Percentiles rank a stretch among this genome's conserved stretches.
phyloP scores from a whole-genome alignment of 2,329 filamentous ascomycete species.

The Aureobasidium sp. region DNA sequence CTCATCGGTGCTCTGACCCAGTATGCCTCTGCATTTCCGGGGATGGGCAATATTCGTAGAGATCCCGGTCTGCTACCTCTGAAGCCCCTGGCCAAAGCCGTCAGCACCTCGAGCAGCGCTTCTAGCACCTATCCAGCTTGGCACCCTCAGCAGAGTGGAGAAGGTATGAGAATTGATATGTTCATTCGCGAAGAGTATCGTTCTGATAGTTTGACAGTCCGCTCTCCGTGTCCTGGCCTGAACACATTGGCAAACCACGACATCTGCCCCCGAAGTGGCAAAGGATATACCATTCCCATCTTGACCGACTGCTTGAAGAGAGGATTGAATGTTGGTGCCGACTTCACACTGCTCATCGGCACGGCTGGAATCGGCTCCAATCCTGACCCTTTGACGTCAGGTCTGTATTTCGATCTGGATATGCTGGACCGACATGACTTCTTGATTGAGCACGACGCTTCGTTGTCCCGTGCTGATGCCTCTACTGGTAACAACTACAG shows the following conservation, averaged over 20 bases:
- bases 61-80: not conserved
- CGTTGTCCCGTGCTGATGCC: conserved; percentile 28
- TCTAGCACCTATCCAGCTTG: conserved; percentile 6
- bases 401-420: conserved; percentile 15
- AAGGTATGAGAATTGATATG: not conserved
- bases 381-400: conserved; percentile 5
- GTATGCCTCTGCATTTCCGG: conserved; percentile 8
- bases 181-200: not conserved
- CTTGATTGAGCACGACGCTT: conserved; percentile 33
- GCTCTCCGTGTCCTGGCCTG: conserved; percentile 11
- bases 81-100: not conserved
- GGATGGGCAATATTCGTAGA: conserved; percentile 6
- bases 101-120: not conserved
- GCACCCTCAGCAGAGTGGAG: conserved; percentile 9
- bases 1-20: not conserved
- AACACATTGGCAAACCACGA: conserved; percentile 14
- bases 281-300: conserved; percentile 15
- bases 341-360: conserved; percentile 1
- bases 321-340: conserved; percentile 12
- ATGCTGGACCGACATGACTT: conserved; percentile 15
- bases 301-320: conserved; percentile 4
- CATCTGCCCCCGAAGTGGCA: conserved; percentile 14
- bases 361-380: conserved; percentile 14
- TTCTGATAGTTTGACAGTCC: conserved; percentile 24
- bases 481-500: conserved; percentile 30